Evolutionary conservation across 2,329 filamentous ascomycete species (phyloP).

Genomic region (Fusarium irregulare): DNA sequence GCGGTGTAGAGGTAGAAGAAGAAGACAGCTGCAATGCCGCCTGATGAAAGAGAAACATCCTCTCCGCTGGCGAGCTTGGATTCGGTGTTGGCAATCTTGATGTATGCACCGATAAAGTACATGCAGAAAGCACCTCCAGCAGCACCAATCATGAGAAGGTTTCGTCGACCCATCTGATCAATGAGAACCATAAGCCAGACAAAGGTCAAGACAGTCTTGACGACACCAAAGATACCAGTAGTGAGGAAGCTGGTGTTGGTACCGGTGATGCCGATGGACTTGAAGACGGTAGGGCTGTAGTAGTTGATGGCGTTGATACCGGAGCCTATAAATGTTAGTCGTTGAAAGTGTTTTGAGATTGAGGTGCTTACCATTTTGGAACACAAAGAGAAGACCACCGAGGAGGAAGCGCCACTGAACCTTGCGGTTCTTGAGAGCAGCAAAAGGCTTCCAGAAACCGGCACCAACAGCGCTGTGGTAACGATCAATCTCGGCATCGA

Average conservation of each 20-base stretch:
- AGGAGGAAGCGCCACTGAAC: constrained; percentile 79
- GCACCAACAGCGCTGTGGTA: constrained; percentile 72
- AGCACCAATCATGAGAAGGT: constrained; percentile 73
- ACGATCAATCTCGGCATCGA: constrained; percentile 76
- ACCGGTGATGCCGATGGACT: constrained; percentile 59
- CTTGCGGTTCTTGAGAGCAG: constrained; percentile 64
- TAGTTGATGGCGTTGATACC: constrained; percentile 87
- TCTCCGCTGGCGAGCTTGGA: constrained; percentile 46
- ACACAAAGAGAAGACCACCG: constrained; percentile 79
- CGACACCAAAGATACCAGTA: constrained; percentile 81
- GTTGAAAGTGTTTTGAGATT: not conserved
- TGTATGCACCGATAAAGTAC: constrained; percentile 65
- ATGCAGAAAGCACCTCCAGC: constrained; percentile 74
- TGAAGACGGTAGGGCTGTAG: constrained; percentile 64
- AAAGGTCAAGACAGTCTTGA: constrained; percentile 76
- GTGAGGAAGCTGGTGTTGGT: constrained; percentile 63
- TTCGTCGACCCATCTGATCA: constrained; percentile 66
- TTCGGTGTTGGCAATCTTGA: constrained; percentile 61
- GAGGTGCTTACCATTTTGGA: constrained; percentile 72
- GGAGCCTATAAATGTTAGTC: constrained; percentile 43
- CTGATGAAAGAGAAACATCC: constrained; percentile 46
- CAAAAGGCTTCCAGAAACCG: constrained; percentile 81
- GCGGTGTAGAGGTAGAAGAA: constrained; percentile 67
- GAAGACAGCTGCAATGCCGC: constrained; percentile 75
- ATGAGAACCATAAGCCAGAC: constrained; percentile 77